Percentiles rank a stretch among this genome's conserved stretches.
phyloP scores from a whole-genome alignment of 2,329 filamentous ascomycete species.

The Drechslerella stenobrocha region DNA sequence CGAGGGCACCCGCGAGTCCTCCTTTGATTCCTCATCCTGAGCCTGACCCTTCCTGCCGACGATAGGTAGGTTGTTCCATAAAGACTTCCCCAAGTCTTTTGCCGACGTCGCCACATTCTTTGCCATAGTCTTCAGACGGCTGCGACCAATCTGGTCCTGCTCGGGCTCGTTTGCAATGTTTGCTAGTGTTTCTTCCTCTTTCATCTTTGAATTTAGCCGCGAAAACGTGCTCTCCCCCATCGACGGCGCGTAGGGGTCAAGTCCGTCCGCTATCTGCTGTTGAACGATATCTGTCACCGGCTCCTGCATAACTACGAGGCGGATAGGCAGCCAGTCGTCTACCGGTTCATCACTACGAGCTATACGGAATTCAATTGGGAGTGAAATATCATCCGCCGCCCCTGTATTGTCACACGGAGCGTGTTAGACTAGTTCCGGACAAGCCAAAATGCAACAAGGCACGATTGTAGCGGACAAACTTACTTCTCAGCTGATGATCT shows the following conservation, averaged over 20 bases:
- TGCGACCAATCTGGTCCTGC: neutral
- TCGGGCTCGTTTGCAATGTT: too few species aligned
- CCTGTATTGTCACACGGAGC: too few species aligned
- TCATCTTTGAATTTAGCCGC: too few species aligned
- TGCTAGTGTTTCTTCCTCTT: too few species aligned
- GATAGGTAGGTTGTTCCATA: neutral
- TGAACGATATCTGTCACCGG: constrained; percentile 18
- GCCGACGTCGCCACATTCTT: neutral
- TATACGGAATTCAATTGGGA: too few species aligned
- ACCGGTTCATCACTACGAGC: constrained; percentile 22
- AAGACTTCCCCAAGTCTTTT: neutral
- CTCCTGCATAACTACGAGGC: constrained; percentile 20
- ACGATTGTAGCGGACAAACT: too few species aligned
- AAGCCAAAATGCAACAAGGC: too few species aligned
- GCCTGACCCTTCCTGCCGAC: constrained; percentile 1
- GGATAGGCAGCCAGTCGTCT: constrained; percentile 21
- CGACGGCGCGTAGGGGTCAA: too few species aligned
- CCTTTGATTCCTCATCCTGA: constrained; percentile 20
- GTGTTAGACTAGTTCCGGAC: too few species aligned
- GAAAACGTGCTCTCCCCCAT: too few species aligned
- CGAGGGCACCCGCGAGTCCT: neutral
- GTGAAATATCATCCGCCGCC: too few species aligned
- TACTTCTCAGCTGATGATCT: constrained; percentile 36
- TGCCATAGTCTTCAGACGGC: neutral
- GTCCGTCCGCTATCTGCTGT: neutral